These are phyloP conservation scores for Physaria fendleri DNA, from an alignment of 345 rosid species.

Conservation along the genomic window DNA sequence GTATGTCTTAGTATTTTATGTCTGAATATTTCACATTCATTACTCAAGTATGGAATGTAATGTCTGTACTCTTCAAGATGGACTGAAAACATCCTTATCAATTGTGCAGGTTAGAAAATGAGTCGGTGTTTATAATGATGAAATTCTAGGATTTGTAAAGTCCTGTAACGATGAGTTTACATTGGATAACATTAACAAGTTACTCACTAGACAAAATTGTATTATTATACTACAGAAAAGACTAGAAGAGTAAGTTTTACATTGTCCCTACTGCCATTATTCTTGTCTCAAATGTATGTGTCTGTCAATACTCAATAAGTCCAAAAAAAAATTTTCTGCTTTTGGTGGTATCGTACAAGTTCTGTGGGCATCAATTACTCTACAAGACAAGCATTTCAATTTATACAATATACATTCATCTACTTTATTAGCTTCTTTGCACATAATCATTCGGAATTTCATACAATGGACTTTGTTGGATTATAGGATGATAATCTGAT, in stretches of 20 bases:
- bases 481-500: slow-evolving; percentile 93
- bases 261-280: no score
- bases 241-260: slow-evolving; percentile 78
- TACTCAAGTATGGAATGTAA: no score
- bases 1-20: no score
- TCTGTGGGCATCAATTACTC: neutral
- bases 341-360: neutral
- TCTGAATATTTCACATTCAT: no score
- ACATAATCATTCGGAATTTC: neutral
- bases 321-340: neutral
- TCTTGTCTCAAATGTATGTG: slow-evolving; percentile 86
- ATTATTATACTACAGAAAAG: slow-evolving; percentile 76
- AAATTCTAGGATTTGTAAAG: slow-evolving; percentile 93
- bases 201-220: slow-evolving; percentile 1
- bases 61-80: neutral
- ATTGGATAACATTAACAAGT: slow-evolving; percentile 96
- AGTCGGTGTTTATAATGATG: slow-evolving; percentile 80
- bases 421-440: neutral
- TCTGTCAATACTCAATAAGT: no score
- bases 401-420: neutral
- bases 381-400: neutral
- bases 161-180: slow-evolving; percentile 92
- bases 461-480: slow-evolving; percentile 50
- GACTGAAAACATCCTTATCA: slow-evolving; percentile 12
- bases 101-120: slow-evolving; percentile 81